phyloP scores from a whole-genome alignment of 2,329 filamentous ascomycete species.

The Macrophomina tecta region DNA sequence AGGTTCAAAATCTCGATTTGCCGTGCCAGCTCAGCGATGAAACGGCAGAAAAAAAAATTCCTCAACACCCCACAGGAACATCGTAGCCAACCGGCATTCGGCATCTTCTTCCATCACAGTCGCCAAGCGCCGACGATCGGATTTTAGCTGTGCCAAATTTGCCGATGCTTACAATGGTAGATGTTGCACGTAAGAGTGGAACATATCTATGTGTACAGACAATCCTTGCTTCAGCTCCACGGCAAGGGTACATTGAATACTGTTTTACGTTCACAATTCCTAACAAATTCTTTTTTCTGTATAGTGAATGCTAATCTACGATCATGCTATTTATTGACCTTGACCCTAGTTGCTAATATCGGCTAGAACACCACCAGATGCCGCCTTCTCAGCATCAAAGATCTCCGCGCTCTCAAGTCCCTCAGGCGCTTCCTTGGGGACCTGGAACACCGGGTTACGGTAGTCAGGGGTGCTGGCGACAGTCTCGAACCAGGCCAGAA shows the following conservation, averaged over 20 bases:
- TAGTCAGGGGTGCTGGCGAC: slow-evolving; percentile 7
- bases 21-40: neutral
- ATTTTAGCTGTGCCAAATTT: neutral
- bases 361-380: neutral
- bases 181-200: too few relatives aligned
- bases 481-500: slow-evolving; percentile 25
- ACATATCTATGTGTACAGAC: too few relatives aligned
- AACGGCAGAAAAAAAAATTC: neutral
- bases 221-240: too few relatives aligned
- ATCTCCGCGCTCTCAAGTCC: neutral
- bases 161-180: neutral
- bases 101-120: neutral
- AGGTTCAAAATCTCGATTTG: neutral
- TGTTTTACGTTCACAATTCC: too few relatives aligned
- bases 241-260: too few relatives aligned
- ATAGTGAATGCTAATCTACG: neutral
- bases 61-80: slow-evolving; percentile 5
- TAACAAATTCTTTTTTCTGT: too few relatives aligned
- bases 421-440: neutral
- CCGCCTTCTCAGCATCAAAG: neutral
- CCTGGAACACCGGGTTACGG: slow-evolving; percentile 10
- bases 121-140: slow-evolving; percentile 9
- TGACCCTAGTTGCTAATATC: neutral
- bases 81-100: neutral
- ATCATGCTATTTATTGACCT: too few relatives aligned